These are phyloP conservation scores for Termitomyces sp. DNA, from an alignment of 768 basidiomycete genomes.

Conservation along the genomic window DNA sequence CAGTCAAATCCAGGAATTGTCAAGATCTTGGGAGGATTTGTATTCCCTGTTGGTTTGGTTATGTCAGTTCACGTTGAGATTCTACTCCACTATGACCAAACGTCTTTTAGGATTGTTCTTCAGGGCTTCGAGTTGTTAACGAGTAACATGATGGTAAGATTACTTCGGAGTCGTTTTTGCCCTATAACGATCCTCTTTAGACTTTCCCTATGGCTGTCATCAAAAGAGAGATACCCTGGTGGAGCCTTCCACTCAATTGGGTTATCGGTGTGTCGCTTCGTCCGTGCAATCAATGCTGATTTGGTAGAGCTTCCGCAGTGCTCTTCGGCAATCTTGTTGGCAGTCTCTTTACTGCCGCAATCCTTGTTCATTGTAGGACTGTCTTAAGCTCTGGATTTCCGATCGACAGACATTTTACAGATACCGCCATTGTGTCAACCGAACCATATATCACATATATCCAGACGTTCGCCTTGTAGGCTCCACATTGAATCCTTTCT, in stretches of 20 bases:
- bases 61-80: slow-evolving; percentile 39
- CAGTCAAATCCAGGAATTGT: slow-evolving; percentile 60
- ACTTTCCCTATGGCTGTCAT: slow-evolving; percentile 64
- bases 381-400: neutral
- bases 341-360: slow-evolving; percentile 62
- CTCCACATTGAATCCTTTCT: neutral
- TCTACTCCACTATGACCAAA: neutral
- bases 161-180: neutral
- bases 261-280: slow-evolving; percentile 44
- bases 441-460: slow-evolving; percentile 56
- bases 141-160: slow-evolving; percentile 68
- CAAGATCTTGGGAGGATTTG: slow-evolving; percentile 59
- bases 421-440: slow-evolving; percentile 51
- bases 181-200: slow-evolving; percentile 24
- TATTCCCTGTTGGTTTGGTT: slow-evolving; percentile 74
- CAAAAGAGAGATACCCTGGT: slow-evolving; percentile 62
- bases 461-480: slow-evolving; percentile 52
- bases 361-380: slow-evolving; percentile 62
- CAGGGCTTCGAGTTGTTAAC: slow-evolving; percentile 69
- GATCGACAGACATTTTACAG: slow-evolving; percentile 26
- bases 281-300: neutral
- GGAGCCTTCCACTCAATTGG: slow-evolving; percentile 67
- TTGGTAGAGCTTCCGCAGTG: slow-evolving; percentile 32
- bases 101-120: slow-evolving; percentile 53
- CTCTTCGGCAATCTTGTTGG: slow-evolving; percentile 66